phyloP scores from a whole-genome alignment of 1,139 yeast genomes.

The Blastobotrys illinoisensis region DNA sequence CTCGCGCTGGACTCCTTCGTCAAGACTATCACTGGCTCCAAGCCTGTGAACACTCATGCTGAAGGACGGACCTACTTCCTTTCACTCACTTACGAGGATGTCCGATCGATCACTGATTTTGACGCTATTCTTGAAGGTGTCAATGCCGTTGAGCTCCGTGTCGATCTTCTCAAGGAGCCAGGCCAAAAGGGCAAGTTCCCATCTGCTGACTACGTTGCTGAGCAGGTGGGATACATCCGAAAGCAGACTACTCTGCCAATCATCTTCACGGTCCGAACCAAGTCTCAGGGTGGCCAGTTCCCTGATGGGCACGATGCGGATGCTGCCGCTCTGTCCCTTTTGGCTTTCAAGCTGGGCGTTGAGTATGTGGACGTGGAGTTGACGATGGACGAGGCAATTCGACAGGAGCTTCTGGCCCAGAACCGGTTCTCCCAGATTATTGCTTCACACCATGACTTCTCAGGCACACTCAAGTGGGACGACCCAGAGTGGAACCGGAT shows the following conservation, averaged over 20 bases:
- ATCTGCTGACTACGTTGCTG: conserved; percentile 50
- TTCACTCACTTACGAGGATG: conserved; percentile 57
- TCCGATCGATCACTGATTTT: conserved; percentile 38
- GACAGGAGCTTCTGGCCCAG: conserved; percentile 41
- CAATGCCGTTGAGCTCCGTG: conserved; percentile 77
- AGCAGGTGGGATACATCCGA: conserved; percentile 68
- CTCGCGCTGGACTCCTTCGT: conserved; percentile 55
- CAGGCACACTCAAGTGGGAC: conserved; percentile 59
- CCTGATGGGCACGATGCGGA: conserved; percentile 48
- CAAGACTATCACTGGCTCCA: conserved; percentile 59
- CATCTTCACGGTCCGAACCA: conserved; percentile 73
- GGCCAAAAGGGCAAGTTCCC: conserved; percentile 34
- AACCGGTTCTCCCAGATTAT: conserved; percentile 64
- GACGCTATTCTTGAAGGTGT: conserved; percentile 58
- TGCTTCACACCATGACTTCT: conserved; percentile 75
- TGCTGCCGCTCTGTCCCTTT: conserved; percentile 47
- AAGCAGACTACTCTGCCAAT: conserved; percentile 65
- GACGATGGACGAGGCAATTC: conserved; percentile 40
- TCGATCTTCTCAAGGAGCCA: conserved; percentile 57
- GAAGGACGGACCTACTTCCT: conserved; percentile 60
- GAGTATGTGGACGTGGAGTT: conserved; percentile 49
- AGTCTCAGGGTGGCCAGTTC: conserved; percentile 76
- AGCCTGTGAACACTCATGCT: conserved; percentile 34
- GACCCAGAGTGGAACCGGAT: conserved; percentile 68
- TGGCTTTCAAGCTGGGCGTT: conserved; percentile 62